phyloP scores from a whole-genome alignment of 1,139 yeast species.

The Trichomonascaceae sp. region DNA sequence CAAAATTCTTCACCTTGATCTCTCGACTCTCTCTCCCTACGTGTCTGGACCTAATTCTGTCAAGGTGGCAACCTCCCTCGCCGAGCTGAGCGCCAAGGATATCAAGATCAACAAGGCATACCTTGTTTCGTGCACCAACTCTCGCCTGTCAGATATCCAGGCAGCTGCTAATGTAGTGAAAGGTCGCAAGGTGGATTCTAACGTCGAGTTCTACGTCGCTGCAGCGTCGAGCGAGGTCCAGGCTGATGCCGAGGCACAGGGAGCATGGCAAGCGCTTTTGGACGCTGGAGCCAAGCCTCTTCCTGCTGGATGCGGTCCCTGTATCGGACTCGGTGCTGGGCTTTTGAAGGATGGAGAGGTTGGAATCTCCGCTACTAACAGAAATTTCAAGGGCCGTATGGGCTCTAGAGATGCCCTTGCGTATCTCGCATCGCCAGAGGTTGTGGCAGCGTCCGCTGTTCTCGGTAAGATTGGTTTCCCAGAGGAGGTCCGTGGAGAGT shows the following conservation, averaged over 20 bases:
- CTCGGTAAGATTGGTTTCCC: slow-evolving; percentile 90
- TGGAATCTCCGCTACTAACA: slow-evolving; percentile 95
- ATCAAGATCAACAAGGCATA: slow-evolving; percentile 86
- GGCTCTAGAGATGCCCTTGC: slow-evolving; percentile 95
- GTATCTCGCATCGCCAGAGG: slow-evolving; percentile 92
- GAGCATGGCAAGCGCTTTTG: slow-evolving; percentile 82
- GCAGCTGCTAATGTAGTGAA: slow-evolving; percentile 85
- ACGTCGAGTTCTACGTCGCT: slow-evolving; percentile 91
- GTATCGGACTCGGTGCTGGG: slow-evolving; percentile 95
- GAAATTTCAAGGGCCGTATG: slow-evolving; percentile 99
- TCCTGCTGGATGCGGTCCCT: slow-evolving; percentile 99
- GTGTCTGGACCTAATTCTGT: slow-evolving; percentile 97
- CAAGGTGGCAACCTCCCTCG: slow-evolving; percentile 68
- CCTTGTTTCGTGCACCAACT: slow-evolving; percentile 94
- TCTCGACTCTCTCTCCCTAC: slow-evolving; percentile 76
- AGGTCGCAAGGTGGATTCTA: slow-evolving; percentile 71
- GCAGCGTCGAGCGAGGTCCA: slow-evolving; percentile 94
- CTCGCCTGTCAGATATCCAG: slow-evolving; percentile 80
- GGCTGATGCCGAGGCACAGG: slow-evolving; percentile 75
- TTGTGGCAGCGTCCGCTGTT: slow-evolving; percentile 95
- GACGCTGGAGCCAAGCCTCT: slow-evolving; percentile 92
- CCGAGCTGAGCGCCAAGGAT: slow-evolving; percentile 58
- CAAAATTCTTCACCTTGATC: slow-evolving; percentile 69
- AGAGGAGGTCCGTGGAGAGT: slow-evolving; percentile 56
- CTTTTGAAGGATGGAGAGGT: slow-evolving; percentile 89